Percentiles rank a stretch among this genome's conserved stretches.
Conservation (phyloP, 225 moss, liverwort and hornwort species). For the Sphagnum contortum region DNA sequence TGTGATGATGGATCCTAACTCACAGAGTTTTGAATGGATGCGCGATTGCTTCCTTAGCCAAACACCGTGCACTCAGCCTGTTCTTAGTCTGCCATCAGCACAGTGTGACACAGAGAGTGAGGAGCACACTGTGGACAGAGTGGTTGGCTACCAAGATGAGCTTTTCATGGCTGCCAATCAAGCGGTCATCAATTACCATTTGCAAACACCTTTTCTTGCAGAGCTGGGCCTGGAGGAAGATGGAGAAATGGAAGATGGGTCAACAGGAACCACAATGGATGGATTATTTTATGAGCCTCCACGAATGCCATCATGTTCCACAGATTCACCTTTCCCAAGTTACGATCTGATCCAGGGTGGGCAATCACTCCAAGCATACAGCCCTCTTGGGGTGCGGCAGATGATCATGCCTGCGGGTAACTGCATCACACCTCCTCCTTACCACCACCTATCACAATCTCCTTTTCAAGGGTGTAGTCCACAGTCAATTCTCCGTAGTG, state of each 20-base stretch:
- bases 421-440: slow-evolving; percentile 63
- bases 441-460: slow-evolving; percentile 24
- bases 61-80: too few relatives aligned
- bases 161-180: slow-evolving; percentile 18
- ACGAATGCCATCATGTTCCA: slow-evolving; percentile 12
- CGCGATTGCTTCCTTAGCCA: slow-evolving; percentile 11
- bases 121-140: too few relatives aligned
- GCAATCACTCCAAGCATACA: slow-evolving; percentile 73
- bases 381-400: slow-evolving; percentile 85
- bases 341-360: slow-evolving; percentile 66
- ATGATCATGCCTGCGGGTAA: slow-evolving; percentile 88
- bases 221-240: slow-evolving; percentile 46
- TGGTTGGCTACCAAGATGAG: slow-evolving; percentile 16
- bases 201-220: slow-evolving; percentile 68
- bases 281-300: slow-evolving; percentile 66
- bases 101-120: too few relatives aligned
- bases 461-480: slow-evolving; percentile 74
- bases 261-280: slow-evolving; percentile 12
- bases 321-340: slow-evolving; percentile 74
- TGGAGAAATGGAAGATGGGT: slow-evolving; percentile 9
- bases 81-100: too few relatives aligned
- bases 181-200: slow-evolving; percentile 27
- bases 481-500: slow-evolving; percentile 79
- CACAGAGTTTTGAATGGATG: slow-evolving; percentile 12
- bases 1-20: slow-evolving; percentile 38